Percentiles rank a stretch among this genome's conserved stretches.
phyloP scores from a whole-genome alignment of 257 asterid species.

The Nicotiana tomentosiformis region DNA sequence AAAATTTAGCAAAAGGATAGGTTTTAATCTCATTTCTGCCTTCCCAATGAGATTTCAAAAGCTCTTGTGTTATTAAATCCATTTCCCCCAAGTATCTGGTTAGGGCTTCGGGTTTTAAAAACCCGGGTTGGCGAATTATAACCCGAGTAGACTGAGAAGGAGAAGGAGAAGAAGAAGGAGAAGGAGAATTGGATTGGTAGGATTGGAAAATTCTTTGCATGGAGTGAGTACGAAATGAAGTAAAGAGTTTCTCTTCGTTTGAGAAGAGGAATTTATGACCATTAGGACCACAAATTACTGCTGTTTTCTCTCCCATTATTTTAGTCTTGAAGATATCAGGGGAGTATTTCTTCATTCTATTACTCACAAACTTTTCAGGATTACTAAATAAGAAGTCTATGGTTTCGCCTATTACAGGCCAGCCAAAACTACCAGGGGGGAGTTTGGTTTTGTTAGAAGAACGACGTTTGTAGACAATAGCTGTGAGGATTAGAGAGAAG shows the following conservation, averaged over 20 bases:
- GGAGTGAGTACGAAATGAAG: conserved; percentile 56
- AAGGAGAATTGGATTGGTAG: conserved; percentile 23
- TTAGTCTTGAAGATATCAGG: conserved; percentile 53
- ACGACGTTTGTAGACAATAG: conserved; percentile 8
- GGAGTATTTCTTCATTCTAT: conserved; percentile 53
- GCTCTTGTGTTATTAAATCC: conserved; percentile 33
- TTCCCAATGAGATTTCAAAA: conserved; percentile 28
- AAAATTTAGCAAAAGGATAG: conserved; percentile 39
- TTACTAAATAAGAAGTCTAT: conserved; percentile 43
- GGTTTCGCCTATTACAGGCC: conserved; percentile 61
- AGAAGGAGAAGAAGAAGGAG: background rate
- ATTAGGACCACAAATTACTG: conserved; percentile 59
- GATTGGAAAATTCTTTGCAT: conserved; percentile 58
- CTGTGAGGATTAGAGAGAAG: conserved; percentile 8
- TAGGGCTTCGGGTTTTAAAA: conserved; percentile 61
- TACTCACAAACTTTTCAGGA: conserved; percentile 57
- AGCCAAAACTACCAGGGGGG: conserved; percentile 77
- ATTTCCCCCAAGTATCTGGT: conserved; percentile 37
- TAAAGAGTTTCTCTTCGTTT: conserved; percentile 54
- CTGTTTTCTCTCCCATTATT: conserved; percentile 70
- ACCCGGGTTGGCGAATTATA: conserved; percentile 54
- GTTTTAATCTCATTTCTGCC: conserved; percentile 30
- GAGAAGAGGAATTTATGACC: conserved; percentile 71
- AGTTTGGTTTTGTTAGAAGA: conserved; percentile 15
- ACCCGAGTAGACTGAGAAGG: conserved; percentile 7